These are phyloP conservation scores for Ustilago hordei DNA, from an alignment of 1,284 basidiomycete species.

Conservation along the genomic window DNA sequence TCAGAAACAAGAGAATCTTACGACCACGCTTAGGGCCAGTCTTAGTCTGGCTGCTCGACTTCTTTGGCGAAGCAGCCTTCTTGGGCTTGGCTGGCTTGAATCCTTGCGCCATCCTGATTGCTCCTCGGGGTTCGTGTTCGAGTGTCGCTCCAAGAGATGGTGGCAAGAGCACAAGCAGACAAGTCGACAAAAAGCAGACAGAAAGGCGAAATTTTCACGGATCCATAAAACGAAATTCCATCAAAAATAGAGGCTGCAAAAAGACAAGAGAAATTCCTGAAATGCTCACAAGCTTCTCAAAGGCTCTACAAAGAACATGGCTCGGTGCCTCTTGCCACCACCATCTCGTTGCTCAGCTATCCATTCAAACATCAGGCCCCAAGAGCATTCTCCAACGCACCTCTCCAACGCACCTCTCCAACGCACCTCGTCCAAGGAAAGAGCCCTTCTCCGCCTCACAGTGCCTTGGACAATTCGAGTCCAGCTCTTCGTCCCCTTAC, in stretches of 20 bases:
- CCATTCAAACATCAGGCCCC: not conserved
- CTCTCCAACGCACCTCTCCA: too few relatives aligned
- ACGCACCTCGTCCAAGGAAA: not conserved
- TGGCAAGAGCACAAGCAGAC: not conserved
- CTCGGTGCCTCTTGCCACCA: not conserved
- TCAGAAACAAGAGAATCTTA: slow-evolving; percentile 27
- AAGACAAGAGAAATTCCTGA: slow-evolving; percentile 1
- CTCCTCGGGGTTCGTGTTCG: not conserved
- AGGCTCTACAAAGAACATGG: not conserved
- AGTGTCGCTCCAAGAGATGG: not conserved
- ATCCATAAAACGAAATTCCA: slow-evolving; percentile 4
- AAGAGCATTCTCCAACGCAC: not conserved
- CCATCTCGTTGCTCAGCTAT: not conserved
- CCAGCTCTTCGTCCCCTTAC: not conserved
- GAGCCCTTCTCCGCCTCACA: not conserved
- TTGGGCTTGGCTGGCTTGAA: slow-evolving; percentile 56
- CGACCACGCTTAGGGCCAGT: slow-evolving; percentile 54
- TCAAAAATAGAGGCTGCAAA: slow-evolving; percentile 12
- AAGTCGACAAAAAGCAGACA: not conserved
- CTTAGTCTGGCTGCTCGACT: slow-evolving; percentile 40
- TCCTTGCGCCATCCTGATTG: slow-evolving; percentile 52
- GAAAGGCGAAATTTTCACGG: not conserved
- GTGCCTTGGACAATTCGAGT: not conserved
- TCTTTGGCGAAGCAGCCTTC: slow-evolving; percentile 31
- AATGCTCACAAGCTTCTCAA: slow-evolving; percentile 5